Evolutionary conservation across 2,329 filamentous ascomycete genomes (phyloP), one percentile per base, ranked within the genome.

Genomic region (Alternaria ventricosa): DNA sequence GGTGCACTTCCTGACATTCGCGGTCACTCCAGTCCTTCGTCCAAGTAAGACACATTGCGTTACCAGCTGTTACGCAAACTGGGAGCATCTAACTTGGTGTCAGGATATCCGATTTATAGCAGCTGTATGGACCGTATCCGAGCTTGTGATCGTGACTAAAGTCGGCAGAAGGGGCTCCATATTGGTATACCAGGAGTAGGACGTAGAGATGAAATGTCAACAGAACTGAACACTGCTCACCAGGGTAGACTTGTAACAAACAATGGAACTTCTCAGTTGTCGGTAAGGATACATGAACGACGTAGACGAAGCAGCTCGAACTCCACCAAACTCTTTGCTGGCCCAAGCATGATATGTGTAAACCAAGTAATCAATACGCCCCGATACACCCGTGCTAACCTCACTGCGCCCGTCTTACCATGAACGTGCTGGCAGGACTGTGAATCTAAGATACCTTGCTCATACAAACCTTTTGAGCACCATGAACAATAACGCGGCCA

Each of bases 401-500:
- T 58, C 36, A 36, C 30, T 57, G 28, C 22, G 33, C 30, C 54
- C 9, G 20, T 47, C 27, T 27, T 53, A 25, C 13, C 20, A 44
- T 55, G 22, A 13, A 12, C 28, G 10, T 18, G 11, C 36, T 13
- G 23, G 25, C 53, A 55, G 22, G n/a, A 44, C 25, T 15, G 36
- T 55, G 22, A 18, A 28, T 18, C 30, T 12, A 6, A 22, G 4
- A 28, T 20, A 8, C 8, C 22, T 43, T 7, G 41, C n/a, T 65
- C 30, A 65, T 10, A 55, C 60, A 9, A 86, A 79, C 61, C 84
- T 85, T 60, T 83, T 83, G 23, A 87, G 67, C 4, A 97, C 82
- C 83, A 97, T 87, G 22, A 92, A 87, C 4, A 89, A 82, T 20
- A 97, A 82, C 25, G 92, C 84, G 13, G 92, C 85, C 0, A 92